Evolutionary conservation across 805 yeast genomes (phyloP).

Genomic region (Hanseniaspora singularis): DNA sequence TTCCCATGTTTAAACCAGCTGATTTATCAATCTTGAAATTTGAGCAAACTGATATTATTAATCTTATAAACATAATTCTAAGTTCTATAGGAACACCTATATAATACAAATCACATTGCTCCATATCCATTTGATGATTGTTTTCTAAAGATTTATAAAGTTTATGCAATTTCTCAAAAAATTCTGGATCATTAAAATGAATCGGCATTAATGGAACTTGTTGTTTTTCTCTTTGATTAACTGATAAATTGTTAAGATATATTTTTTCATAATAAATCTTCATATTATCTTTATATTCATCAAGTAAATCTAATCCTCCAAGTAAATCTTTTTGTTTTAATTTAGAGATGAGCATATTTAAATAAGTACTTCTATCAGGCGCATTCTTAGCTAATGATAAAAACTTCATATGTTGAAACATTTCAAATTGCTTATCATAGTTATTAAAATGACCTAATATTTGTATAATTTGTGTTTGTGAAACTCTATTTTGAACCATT

Average conservation of each 20-base stretch:
- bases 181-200: slow-evolving; percentile 5
- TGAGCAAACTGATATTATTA: neutral
- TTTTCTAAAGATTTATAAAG: neutral
- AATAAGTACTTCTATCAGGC: slow-evolving; percentile 60
- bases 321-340: slow-evolving; percentile 6
- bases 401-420: slow-evolving; percentile 81
- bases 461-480: slow-evolving; percentile 2
- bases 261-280: slow-evolving; percentile 2
- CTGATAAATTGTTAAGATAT: neutral
- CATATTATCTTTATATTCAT: slow-evolving; percentile 10
- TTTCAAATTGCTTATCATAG: slow-evolving; percentile 44
- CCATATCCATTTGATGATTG: neutral
- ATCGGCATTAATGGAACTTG: slow-evolving; percentile 8
- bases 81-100: slow-evolving; percentile 6
- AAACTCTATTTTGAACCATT: slow-evolving; percentile 1
- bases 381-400: slow-evolving; percentile 43
- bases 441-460: neutral
- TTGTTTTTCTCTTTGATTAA: slow-evolving; percentile 1
- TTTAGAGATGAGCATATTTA: slow-evolving; percentile 24
- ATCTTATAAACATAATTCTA: slow-evolving; percentile 6
- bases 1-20: neutral
- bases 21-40: neutral
- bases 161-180: slow-evolving; percentile 4
- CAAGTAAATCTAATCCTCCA: slow-evolving; percentile 2
- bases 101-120: neutral